Evolutionary conservation across 306 rosid genomes (phyloP), one percentile per base, ranked within the genome.

Genomic region (Cucumis cinereus): DNA sequence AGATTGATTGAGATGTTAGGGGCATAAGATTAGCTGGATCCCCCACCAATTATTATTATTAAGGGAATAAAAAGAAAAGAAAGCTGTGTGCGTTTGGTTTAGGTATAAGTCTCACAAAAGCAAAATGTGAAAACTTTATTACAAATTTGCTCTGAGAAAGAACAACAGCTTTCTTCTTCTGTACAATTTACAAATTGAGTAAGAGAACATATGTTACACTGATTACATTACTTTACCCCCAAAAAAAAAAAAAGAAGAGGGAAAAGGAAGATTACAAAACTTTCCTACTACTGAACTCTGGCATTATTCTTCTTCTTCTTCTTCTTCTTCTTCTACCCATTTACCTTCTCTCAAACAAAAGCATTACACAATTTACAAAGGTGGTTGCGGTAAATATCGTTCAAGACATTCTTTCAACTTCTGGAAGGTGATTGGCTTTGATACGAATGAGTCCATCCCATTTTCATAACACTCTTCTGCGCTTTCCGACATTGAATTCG

Each of bases 381-480:
- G 82, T 36, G 40, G 40, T 7, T 36, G 40, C 6, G 80, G 76
- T 41, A 92, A 76, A 81, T 85, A 87, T 50, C 85, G 91, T 45
- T 86, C 82, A 16, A 92, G 84, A 75, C 87, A 87, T 20, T 88
- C 87, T 71, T 86, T 90, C 82, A 92, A 67, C 75, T 84, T 90
- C 80, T 87, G 96, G 80, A 89, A 84, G 40, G 92, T 89, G 53
- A 92, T 91, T 4, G 98, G 98, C 81, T 92, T 92, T 36, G 96
- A 87, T 58, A 92, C 88, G 67, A 92, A 92, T 1, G 96, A 90
- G 80, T 92, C 98, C 98, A 92, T 90, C 14, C 98, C 98, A 68
- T 87, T 85, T 76, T 89, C 89, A 45, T 77, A 90, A 63, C 98
- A 92, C 84, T 90, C 98, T 10, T 88, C 98, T 7, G 98, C 96